Evolutionary conservation across 352 stramenopile genomes (phyloP).

Genomic region (Phytophthora foliorum): DNA sequence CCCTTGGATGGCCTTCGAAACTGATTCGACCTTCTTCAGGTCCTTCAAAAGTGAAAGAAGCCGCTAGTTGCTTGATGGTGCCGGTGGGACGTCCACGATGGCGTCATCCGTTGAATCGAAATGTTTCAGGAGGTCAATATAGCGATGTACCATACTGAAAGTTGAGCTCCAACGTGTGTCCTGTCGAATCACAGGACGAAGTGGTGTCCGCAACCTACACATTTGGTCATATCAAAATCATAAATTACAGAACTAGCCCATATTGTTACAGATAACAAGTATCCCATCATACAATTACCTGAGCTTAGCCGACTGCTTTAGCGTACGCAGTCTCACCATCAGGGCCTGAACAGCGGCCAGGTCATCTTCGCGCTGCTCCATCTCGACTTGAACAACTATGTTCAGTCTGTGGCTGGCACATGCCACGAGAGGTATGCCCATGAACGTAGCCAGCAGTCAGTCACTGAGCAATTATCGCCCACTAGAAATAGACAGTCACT

Average conservation of each 20-base stretch:
- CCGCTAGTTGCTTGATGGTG: too few species aligned
- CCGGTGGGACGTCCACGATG: neutral
- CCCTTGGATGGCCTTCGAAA: too few species aligned
- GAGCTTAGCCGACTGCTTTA: constrained; percentile 12
- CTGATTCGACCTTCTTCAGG: too few species aligned
- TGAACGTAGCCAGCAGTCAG: neutral
- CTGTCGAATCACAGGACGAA: too few species aligned
- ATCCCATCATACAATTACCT: too few species aligned
- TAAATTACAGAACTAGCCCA: too few species aligned
- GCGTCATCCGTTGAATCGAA: neutral
- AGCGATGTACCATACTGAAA: neutral
- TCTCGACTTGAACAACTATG: neutral
- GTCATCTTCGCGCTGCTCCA: neutral
- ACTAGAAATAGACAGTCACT: neutral
- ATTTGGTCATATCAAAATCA: too few species aligned
- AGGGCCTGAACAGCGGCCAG: neutral
- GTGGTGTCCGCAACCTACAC: too few species aligned
- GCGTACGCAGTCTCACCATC: neutral
- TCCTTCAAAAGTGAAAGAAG: too few species aligned
- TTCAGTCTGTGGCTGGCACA: neutral
- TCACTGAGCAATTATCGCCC: neutral
- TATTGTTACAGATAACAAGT: too few species aligned
- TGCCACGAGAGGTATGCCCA: neutral
- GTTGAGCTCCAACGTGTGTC: too few species aligned
- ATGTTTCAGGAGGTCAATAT: neutral